Evolutionary conservation across 202 grass and related monocot genomes (phyloP).

Genomic region (Saccharum hybrid): DNA sequence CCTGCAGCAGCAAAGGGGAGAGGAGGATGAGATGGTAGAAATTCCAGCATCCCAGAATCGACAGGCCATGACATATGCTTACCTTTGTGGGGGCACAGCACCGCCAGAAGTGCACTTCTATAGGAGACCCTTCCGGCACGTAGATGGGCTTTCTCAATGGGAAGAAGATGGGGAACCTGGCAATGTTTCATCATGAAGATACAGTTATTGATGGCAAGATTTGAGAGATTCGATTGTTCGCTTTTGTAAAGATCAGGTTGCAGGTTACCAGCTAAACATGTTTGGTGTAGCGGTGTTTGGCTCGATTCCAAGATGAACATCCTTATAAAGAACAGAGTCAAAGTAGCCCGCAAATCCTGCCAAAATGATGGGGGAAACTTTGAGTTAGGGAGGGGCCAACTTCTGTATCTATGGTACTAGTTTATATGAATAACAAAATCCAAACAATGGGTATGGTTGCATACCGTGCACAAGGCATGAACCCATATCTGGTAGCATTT

Average conservation of each 20-base stretch:
- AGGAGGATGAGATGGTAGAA: conserved; percentile 5
- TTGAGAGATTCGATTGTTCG: background rate
- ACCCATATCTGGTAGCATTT: conserved; percentile 73
- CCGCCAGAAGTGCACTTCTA: conserved; percentile 97
- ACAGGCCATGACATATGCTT: background rate
- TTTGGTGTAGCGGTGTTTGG: conserved; percentile 89
- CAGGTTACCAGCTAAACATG: conserved; percentile 95
- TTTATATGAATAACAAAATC: conserved; percentile 19
- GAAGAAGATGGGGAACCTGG: conserved; percentile 98
- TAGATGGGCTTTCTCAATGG: conserved; percentile 82
- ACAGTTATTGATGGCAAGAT: background rate
- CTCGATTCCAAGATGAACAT: conserved; percentile 97
- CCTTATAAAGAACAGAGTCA: conserved; percentile 83
- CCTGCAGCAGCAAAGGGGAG: conserved; percentile 49
- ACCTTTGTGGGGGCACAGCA: conserved; percentile 84
- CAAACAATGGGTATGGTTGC: conserved; percentile 35
- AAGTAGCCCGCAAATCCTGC: conserved; percentile 99
- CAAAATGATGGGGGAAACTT: conserved; percentile 23
- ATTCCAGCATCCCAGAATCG: background rate
- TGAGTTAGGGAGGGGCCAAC: background rate
- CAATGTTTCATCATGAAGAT: conserved; percentile 17
- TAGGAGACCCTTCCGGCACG: conserved; percentile 55
- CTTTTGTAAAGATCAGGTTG: background rate
- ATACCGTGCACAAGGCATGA: conserved; percentile 94
- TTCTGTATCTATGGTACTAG: background rate